Base-by-base conservation (phyloP, 2,329 filamentous ascomycete species). In the Xylaria sp. region DNA sequence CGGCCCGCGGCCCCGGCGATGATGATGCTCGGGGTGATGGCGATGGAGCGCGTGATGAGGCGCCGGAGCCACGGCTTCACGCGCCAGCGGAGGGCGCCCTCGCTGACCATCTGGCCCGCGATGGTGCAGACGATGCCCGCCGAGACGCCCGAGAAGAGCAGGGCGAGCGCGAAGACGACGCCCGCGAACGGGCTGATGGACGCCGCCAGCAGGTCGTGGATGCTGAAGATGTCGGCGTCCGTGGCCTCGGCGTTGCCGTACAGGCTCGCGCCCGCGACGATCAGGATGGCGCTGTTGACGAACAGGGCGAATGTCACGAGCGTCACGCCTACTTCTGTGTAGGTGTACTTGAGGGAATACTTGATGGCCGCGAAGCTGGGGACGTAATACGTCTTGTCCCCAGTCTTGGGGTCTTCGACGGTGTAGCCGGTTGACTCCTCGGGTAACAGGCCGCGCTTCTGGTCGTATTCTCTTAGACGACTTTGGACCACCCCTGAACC, bases 91-190 rank as follows among this genome's bases (percentile, higher is more conserved):
- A 97, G 80, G 70, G 94, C 92, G 7, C 94, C 94, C 79, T 97
- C 94, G 71, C 89, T 91, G 25, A 97, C 91, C 90, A 97, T 96
- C 79, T 97, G 94, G 0, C 94, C 94, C 0, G 94, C 88, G 74
- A 97, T 96, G 1, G 94, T 97, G 82, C 94, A 97, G 2, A 97
- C 91, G 44, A 97, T 93, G 6, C 94, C 94, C 0, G 94, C 94
- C 0, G 90, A 93, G 13, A 93, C 87, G 9, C 94, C 94, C 0
- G 91, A 94, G 0, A 97, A 87, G 0, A 97, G 86, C 0, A 97
- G 83, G 0, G 94, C 93, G 2, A 97, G 84, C 0, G 93, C 93
- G 72, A 97, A 97, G n/a, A 97, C 84, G 2, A 92, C 92, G 1
- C 93, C 94, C 0, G 93, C 94, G 0, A 88, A 91, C 0, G 90